Evolutionary conservation across 192 early-diverging fungal genomes (phyloP), one percentile per base, ranked within the genome.

Genomic region (Kappamyces sp.): DNA sequence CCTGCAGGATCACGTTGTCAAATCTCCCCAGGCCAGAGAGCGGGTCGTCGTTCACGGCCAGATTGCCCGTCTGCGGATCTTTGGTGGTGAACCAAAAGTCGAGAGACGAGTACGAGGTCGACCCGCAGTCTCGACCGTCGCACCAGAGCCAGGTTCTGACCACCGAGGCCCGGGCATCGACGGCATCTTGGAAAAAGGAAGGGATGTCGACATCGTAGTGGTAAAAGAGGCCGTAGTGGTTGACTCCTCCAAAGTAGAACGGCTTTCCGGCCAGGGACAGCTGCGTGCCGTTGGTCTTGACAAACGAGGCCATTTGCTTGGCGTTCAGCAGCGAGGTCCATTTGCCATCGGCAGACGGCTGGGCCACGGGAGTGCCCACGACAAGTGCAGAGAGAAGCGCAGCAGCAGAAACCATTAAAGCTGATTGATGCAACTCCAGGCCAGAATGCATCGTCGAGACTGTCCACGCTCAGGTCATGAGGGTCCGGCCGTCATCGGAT

Each of bases 81-180:
- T 23, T 23, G 23, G 23, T 23, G 37, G 35, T 43, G 42, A 60
- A 73, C 65, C 64, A 72, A 38, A 73, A 33, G 47, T 4, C 12
- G 33, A 58, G 40, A 36, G 32, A 34, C 35, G 43, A n/a, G 2
- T 40, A 34, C 9, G 57, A 51, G 40, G 15, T 51, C 49, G 47
- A 35, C 32, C 13, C 50, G 41, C 31, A 15, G 12, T n/a, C 37
- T 12, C 10, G 10, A 36, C 52, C 66, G 41, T 70, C 62, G 40
- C 39, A 51, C 13, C 58, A 73, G n/a, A 43, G 51, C 71, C 71
- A 73, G 1, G 71, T 73, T 33, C 71, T 66, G 7, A 73, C 37
- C 15, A 73, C 71, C 12, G 37, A 46, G 2, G 63, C 15, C 50
- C 66, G 42, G 33, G 57, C 32, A 4, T 37, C 40, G 3, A 38